phyloP scores from a whole-genome alignment of 345 rosid genomes.

The Gossypium ekmanianum region DNA sequence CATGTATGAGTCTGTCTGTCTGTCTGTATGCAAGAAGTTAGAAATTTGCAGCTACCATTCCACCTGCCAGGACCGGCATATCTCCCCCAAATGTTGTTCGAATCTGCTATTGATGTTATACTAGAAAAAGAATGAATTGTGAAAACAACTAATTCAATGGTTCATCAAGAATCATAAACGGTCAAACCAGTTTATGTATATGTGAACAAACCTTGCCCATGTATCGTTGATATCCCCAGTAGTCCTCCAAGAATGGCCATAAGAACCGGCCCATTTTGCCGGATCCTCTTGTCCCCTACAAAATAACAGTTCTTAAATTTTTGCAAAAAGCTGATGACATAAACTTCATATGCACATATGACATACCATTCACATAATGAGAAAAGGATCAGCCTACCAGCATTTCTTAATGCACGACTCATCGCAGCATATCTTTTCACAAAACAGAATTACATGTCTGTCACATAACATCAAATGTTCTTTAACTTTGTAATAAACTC shows the following conservation, averaged over 20 bases:
- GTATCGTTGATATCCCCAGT: slow-evolving; percentile 46
- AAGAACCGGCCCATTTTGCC: slow-evolving; percentile 44
- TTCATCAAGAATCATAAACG: background rate
- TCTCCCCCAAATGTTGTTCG: slow-evolving; percentile 51
- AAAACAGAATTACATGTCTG: background rate
- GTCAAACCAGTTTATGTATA: background rate
- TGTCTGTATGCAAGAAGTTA: background rate
- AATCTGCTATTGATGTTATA: slow-evolving; percentile 38
- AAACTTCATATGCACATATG: slow-evolving; percentile 13
- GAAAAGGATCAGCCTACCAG: slow-evolving; percentile 39
- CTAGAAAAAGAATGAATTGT: slow-evolving; percentile 21
- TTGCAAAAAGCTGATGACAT: slow-evolving; percentile 5
- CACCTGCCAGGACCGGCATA: slow-evolving; percentile 56
- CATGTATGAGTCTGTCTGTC: too few relatives aligned
- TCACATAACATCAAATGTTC: background rate
- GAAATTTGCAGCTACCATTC: slow-evolving; percentile 43
- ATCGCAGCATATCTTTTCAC: slow-evolving; percentile 37
- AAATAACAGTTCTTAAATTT: background rate
- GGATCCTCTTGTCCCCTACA: slow-evolving; percentile 53
- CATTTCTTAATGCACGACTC: slow-evolving; percentile 44
- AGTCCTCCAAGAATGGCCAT: slow-evolving; percentile 62
- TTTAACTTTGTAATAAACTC: background rate
- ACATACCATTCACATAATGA: slow-evolving; percentile 53
- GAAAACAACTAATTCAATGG: slow-evolving; percentile 17
- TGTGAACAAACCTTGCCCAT: slow-evolving; percentile 34